Conservation (phyloP, 768 basidiomycete species). For the Suillus occidentalis region DNA sequence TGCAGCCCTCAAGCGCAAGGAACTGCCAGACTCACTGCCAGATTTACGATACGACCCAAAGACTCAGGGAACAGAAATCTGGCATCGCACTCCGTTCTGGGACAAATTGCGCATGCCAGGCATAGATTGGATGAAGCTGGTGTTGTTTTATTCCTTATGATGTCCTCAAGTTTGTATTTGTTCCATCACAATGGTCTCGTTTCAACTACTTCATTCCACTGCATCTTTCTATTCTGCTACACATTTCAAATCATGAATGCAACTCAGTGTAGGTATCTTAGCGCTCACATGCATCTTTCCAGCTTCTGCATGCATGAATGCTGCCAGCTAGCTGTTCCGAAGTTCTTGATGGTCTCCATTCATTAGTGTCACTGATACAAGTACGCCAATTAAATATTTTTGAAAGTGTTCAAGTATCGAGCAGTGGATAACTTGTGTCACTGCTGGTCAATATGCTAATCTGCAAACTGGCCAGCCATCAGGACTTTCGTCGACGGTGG, state of each 20-base stretch:
- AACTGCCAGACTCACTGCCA: neutral
- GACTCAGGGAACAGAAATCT: neutral
- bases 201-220: neutral
- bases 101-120: neutral
- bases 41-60: neutral
- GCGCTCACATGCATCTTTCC: too few relatives aligned
- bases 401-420: too few relatives aligned
- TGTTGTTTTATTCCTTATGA: neutral
- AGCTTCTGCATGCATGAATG: too few relatives aligned
- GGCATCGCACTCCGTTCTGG: neutral
- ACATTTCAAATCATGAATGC: neutral
- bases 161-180: neutral
- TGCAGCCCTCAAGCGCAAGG: neutral
- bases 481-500: neutral
- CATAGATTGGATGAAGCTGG: neutral
- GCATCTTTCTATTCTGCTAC: neutral
- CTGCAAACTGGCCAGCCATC: too few relatives aligned
- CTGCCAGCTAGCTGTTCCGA: too few relatives aligned
- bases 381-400: too few relatives aligned
- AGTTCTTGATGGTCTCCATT: too few relatives aligned
- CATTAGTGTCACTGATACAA: too few relatives aligned
- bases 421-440: too few relatives aligned
- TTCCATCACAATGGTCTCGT: neutral
- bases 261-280: neutral
- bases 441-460: too few relatives aligned